These are phyloP conservation scores for Tetracladium setigerum DNA, from an alignment of 495 filamentous ascomycete species.

Conservation along the genomic window DNA sequence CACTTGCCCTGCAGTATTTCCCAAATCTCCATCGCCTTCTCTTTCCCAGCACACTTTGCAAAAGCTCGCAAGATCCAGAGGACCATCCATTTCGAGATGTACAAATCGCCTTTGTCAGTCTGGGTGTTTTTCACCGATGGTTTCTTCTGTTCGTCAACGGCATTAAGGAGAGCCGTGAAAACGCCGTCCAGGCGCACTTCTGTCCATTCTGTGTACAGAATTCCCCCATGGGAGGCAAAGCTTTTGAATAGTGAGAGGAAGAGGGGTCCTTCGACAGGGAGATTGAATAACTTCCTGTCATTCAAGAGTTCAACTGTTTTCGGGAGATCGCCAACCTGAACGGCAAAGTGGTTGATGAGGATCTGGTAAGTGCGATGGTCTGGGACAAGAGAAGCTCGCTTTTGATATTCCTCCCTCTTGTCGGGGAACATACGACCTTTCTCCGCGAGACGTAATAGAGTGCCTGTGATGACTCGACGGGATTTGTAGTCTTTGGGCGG, in stretches of 20 bases:
- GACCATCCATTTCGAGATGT: conserved; percentile 42
- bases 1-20: conserved; percentile 17
- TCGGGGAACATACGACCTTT: conserved; percentile 31
- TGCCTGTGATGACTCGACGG: conserved; percentile 46
- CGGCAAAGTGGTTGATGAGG: conserved; percentile 48
- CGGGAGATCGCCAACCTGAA: conserved; percentile 47
- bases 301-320: conserved; percentile 48
- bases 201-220: conserved; percentile 55
- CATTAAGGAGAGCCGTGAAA: conserved; percentile 33
- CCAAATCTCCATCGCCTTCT: conserved; percentile 32
- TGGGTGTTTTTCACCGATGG: too few relatives aligned
- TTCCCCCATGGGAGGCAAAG: conserved; percentile 64
- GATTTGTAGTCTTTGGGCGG: conserved; percentile 34
- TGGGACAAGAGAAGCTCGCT: conserved; percentile 47
- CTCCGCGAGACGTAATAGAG: conserved; percentile 43
- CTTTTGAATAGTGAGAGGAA: conserved; percentile 66
- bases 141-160: conserved; percentile 26
- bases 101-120: conserved; percentile 19
- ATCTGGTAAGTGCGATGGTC: conserved; percentile 58
- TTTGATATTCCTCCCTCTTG: conserved; percentile 41
- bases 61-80: conserved; percentile 41
- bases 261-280: conserved; percentile 52
- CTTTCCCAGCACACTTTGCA: conserved; percentile 27
- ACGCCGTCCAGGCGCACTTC: conserved; percentile 45
- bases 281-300: conserved; percentile 53